Percentiles rank a stretch among this genome's conserved stretches.
phyloP scores from a whole-genome alignment of 2,329 filamentous ascomycete genomes.

The Lachnellula arida region DNA sequence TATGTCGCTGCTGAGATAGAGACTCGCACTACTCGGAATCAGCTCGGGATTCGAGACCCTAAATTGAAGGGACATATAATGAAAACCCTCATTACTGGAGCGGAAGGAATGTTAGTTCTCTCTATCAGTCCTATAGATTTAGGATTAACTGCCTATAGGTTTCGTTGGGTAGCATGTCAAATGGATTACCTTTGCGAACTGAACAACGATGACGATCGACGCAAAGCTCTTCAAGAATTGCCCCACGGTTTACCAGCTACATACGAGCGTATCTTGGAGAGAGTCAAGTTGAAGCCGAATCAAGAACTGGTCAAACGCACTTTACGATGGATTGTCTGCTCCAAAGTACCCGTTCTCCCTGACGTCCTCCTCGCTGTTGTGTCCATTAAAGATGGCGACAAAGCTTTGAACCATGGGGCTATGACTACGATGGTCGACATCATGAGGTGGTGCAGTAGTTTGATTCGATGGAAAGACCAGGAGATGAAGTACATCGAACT shows the following conservation, averaged over 20 bases:
- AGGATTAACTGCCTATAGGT: too few species aligned
- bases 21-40: slow-evolving; percentile 2
- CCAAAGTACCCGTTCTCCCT: neutral
- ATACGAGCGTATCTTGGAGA: slow-evolving; percentile 28
- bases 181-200: slow-evolving; percentile 17
- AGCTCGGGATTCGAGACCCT: slow-evolving; percentile 6
- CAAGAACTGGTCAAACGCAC: slow-evolving; percentile 18
- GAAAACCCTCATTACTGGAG: slow-evolving; percentile 7
- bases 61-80: slow-evolving; percentile 13
- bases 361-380: slow-evolving; percentile 14
- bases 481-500: slow-evolving; percentile 15
- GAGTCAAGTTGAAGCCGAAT: slow-evolving; percentile 20
- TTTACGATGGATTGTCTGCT: slow-evolving; percentile 16
- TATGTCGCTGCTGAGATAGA: slow-evolving; percentile 17
- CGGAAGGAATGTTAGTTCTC: slow-evolving; percentile 16
- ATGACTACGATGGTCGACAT: slow-evolving; percentile 20
- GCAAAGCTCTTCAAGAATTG: slow-evolving; percentile 10
- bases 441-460: slow-evolving; percentile 23
- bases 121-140: too few species aligned
- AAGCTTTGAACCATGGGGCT: slow-evolving; percentile 11
- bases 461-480: slow-evolving; percentile 13
- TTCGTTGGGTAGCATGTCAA: slow-evolving; percentile 15
- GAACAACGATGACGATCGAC: slow-evolving; percentile 20
- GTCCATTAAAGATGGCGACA: slow-evolving; percentile 8
- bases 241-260: slow-evolving; percentile 24